phyloP scores from a whole-genome alignment of 164 flowering plant genomes.

The Dillenia turbinata region DNA sequence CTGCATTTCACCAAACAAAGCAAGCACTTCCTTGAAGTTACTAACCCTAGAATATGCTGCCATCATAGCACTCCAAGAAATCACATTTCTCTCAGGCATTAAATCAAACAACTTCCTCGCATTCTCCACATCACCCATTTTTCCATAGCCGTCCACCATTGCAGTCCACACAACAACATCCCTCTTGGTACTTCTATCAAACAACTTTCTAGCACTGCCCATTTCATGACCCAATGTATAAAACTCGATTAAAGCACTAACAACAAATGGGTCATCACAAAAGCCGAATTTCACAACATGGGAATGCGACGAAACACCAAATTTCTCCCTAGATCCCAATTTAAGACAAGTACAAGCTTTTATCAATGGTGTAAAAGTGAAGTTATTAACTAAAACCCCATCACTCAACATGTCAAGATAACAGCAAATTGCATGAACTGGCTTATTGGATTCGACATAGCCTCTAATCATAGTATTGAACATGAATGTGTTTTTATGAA shows the following conservation, averaged over 20 bases:
- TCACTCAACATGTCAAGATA: constrained; percentile 41
- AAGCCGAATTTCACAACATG: constrained; percentile 50
- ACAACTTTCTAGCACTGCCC: constrained; percentile 40
- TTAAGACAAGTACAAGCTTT: constrained; percentile 41
- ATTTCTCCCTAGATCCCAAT: constrained; percentile 8
- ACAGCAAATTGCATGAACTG: constrained; percentile 34
- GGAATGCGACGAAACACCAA: constrained; percentile 52
- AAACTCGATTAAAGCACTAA: constrained; percentile 47
- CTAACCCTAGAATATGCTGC: constrained; percentile 46
- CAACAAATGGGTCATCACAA: constrained; percentile 40
- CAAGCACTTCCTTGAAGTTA: constrained; percentile 47
- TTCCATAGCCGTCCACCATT: constrained; percentile 67
- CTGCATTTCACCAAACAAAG: constrained; percentile 48
- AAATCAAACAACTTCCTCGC: constrained; percentile 49
- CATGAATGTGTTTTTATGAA: constrained; percentile 42
- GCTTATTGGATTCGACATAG: constrained; percentile 22
- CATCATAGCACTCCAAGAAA: constrained; percentile 69
- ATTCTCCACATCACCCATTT: constrained; percentile 37
- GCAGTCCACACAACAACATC: constrained; percentile 70
- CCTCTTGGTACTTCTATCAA: constrained; percentile 37
- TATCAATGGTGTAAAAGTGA: constrained; percentile 57
- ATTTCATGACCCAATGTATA: constrained; percentile 36
- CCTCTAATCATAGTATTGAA: constrained; percentile 62
- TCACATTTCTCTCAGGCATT: constrained; percentile 54
- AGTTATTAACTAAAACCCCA: constrained; percentile 45